Evolutionary conservation across 495 filamentous ascomycete species (phyloP).

Genomic region (Trichoderma gamsii): DNA sequence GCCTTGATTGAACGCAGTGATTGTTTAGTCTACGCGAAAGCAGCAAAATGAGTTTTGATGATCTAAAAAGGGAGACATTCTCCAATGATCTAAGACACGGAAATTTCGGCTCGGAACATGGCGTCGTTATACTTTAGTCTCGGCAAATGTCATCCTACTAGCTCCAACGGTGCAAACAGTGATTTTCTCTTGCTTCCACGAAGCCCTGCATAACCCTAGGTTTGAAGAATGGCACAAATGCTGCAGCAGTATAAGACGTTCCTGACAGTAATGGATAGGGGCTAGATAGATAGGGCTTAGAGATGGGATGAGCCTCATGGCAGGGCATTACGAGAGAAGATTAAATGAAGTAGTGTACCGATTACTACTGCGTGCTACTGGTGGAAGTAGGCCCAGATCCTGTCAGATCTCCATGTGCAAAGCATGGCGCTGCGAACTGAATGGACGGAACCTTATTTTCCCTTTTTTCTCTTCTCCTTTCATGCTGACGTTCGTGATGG

Average conservation of each 20-base stretch:
- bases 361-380: not conserved
- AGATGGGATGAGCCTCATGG: not conserved
- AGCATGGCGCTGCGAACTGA: not conserved
- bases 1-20: not conserved
- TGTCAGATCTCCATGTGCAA: not conserved
- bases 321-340: not conserved
- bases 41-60: not conserved
- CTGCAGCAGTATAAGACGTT: not conserved
- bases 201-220: not conserved
- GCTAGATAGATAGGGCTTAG: not conserved
- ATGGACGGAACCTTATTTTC: not conserved
- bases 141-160: not conserved
- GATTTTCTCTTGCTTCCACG: not conserved
- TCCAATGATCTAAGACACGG: not conserved
- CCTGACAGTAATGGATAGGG: not conserved
- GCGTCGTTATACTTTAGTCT: not conserved
- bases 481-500: slow-evolving; percentile 1
- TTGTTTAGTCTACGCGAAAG: not conserved
- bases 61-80: not conserved
- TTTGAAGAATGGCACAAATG: not conserved
- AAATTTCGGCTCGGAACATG: not conserved
- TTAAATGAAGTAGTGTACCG: too few relatives aligned
- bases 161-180: not conserved
- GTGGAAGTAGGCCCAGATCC: not conserved
- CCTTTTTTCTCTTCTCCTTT: not conserved